Conservation (phyloP, 352 stramenopile species). For the Phytopythium vexans region DNA sequence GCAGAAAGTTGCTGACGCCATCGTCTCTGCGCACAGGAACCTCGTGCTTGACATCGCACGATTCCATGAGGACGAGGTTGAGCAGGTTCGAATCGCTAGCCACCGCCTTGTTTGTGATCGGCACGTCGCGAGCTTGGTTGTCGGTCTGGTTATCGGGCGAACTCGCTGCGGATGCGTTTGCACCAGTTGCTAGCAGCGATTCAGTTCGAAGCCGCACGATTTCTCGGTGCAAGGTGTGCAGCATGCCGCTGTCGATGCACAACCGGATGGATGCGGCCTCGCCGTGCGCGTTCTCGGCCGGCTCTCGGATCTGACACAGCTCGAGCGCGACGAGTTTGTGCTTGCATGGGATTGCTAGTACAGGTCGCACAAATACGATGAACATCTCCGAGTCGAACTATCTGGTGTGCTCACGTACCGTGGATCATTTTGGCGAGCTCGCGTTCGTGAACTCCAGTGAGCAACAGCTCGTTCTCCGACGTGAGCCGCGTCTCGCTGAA, state of each 20-base stretch:
- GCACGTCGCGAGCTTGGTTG: no score
- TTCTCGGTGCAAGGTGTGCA: constrained; percentile 23
- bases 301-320: constrained; percentile 54
- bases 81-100: constrained; percentile 16
- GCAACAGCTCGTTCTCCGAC: constrained; percentile 64
- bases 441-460: constrained; percentile 59
- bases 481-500: constrained; percentile 69
- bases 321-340: constrained; percentile 69
- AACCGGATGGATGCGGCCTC: constrained; percentile 39
- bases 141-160: no score
- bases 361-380: not conserved
- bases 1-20: constrained; percentile 55
- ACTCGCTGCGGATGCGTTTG: no score
- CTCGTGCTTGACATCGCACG: constrained; percentile 41
- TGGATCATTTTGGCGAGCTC: constrained; percentile 62
- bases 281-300: constrained; percentile 32
- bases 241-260: constrained; percentile 42
- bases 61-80: constrained; percentile 53
- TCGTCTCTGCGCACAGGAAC: constrained; percentile 35
- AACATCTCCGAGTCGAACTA: no score
- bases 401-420: no score
- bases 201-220: constrained; percentile 15
- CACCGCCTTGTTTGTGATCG: constrained; percentile 18
- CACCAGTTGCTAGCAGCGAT: no score
- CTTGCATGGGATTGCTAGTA: constrained; percentile 53